phyloP scores from a whole-genome alignment of 495 filamentous ascomycete species.

The Apodospora peruviana region DNA sequence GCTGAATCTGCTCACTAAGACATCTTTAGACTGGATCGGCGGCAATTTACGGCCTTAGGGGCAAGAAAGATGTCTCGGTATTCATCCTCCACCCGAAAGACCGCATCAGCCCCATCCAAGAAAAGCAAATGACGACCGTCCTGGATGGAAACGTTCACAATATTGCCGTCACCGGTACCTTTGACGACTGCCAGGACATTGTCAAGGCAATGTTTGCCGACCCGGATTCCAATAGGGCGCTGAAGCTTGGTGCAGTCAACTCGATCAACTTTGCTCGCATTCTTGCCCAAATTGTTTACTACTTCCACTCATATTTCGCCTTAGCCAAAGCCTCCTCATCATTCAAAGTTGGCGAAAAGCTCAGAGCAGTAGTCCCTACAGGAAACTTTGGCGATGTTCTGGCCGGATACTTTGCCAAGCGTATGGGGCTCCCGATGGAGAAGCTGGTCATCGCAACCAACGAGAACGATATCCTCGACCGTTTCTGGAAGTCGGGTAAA shows the following conservation, averaged over 20 bases:
- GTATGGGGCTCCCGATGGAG: slow-evolving; percentile 82
- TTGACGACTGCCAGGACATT: slow-evolving; percentile 95
- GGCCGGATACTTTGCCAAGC: slow-evolving; percentile 83
- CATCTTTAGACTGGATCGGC: slow-evolving; percentile 66
- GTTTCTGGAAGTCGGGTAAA: slow-evolving; percentile 76
- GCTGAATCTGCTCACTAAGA: background rate
- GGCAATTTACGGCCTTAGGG: slow-evolving; percentile 93
- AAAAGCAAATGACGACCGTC: slow-evolving; percentile 92
- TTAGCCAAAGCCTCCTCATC: slow-evolving; percentile 50
- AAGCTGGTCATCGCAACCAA: slow-evolving; percentile 87
- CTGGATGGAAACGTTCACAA: slow-evolving; percentile 86
- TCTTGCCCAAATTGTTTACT: slow-evolving; percentile 89
- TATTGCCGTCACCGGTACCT: slow-evolving; percentile 76
- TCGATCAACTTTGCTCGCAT: slow-evolving; percentile 89
- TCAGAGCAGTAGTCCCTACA: slow-evolving; percentile 80
- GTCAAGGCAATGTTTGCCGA: slow-evolving; percentile 91
- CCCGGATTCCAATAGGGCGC: slow-evolving; percentile 61
- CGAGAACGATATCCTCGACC: slow-evolving; percentile 82
- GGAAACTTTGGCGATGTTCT: slow-evolving; percentile 98
- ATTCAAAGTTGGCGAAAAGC: slow-evolving; percentile 49
- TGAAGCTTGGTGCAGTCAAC: slow-evolving; percentile 81
- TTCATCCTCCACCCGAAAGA: slow-evolving; percentile 87
- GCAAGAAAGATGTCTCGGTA: slow-evolving; percentile 91
- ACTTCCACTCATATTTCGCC: slow-evolving; percentile 84
- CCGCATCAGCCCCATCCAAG: slow-evolving; percentile 77